Conservation (phyloP, 1,284 basidiomycete genomes). For the Puccinia novopanici region DNA sequence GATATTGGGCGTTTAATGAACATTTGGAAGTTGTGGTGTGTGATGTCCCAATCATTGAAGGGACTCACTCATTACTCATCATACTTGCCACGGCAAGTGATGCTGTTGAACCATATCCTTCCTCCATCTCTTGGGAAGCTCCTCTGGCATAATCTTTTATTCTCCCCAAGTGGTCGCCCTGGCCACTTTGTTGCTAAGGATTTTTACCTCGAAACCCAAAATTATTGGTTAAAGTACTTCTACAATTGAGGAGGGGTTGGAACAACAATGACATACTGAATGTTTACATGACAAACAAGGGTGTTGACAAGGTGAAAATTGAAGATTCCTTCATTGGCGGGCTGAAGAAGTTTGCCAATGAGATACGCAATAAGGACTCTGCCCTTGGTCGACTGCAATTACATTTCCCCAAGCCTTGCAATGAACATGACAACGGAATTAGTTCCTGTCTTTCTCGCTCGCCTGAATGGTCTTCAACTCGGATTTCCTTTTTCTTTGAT, state of each 20-base stretch:
- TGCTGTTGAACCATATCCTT: background rate
- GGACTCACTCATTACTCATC: background rate
- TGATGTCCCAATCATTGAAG: background rate
- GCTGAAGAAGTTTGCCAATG: background rate
- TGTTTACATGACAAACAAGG: too few species aligned
- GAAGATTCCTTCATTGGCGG: background rate
- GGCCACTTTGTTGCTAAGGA: constrained; percentile 12
- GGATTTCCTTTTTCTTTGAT: constrained; percentile 4
- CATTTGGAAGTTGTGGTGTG: constrained; percentile 9
- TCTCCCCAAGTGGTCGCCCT: background rate
- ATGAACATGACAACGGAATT: background rate
- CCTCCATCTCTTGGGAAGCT: background rate
- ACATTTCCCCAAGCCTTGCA: background rate
- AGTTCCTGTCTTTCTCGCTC: background rate
- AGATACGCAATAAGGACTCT: background rate
- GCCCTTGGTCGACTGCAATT: background rate
- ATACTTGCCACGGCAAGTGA: background rate
- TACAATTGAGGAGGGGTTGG: too few species aligned
- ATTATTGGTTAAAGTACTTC: too few species aligned
- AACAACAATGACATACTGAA: background rate
- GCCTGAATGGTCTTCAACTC: background rate
- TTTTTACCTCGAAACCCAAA: too few species aligned
- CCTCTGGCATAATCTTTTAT: background rate
- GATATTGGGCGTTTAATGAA: background rate
- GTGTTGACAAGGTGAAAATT: too few species aligned